Percentiles rank a stretch among this genome's conserved stretches.
Conservation (phyloP, 2,329 filamentous ascomycete species). For the Venturia nashicola region DNA sequence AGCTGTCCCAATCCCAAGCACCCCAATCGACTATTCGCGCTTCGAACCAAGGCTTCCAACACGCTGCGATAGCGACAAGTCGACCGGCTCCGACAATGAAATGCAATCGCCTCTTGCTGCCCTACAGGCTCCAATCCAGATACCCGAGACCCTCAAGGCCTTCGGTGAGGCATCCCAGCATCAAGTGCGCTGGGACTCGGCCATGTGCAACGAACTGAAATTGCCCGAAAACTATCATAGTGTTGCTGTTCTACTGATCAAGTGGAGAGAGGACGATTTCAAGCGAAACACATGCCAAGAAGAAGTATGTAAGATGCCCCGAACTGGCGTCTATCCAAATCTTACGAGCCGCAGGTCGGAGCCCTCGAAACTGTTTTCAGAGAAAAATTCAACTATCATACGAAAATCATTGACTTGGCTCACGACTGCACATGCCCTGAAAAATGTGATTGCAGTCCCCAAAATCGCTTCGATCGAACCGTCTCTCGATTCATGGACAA, state of each 20-base stretch:
- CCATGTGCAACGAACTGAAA: background rate
- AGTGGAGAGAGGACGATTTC: background rate
- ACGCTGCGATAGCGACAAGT: background rate
- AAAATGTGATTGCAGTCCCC: background rate
- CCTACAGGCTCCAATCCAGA: background rate
- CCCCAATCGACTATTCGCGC: background rate
- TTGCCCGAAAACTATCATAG: constrained; percentile 1
- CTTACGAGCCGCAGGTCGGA: background rate
- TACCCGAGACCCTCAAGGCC: background rate
- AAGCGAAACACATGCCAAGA: background rate
- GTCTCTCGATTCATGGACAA: constrained; percentile 2
- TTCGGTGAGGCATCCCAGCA: background rate
- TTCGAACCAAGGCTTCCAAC: background rate
- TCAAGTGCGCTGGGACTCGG: constrained; percentile 3
- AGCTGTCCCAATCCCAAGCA: background rate
- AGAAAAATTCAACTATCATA: background rate
- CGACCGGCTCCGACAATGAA: background rate
- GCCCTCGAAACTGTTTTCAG: background rate
- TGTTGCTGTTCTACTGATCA: constrained; percentile 3
- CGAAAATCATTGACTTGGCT: background rate
- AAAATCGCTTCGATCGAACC: background rate
- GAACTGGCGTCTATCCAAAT: background rate
- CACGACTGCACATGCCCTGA: background rate
- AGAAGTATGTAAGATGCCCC: background rate
- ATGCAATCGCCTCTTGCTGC: background rate